Percentiles rank a stretch among this genome's conserved stretches.
phyloP scores from a whole-genome alignment of 805 yeast species.

The Millerago galiae region DNA sequence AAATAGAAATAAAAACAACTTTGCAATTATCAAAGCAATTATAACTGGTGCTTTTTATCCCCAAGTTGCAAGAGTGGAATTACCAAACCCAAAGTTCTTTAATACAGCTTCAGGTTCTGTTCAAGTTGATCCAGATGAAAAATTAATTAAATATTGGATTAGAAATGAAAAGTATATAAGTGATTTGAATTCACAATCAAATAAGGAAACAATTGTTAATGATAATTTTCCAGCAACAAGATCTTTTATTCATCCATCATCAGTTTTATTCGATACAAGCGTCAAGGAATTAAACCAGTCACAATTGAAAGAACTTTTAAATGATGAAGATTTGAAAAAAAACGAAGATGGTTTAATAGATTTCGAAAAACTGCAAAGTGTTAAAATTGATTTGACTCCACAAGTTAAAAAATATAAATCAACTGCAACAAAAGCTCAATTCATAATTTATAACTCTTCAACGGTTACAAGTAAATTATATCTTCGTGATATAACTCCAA shows the following conservation, averaged over 20 bases:
- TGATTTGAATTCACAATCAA: constrained; percentile 6
- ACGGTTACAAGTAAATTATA: constrained; percentile 62
- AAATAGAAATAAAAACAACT: constrained; percentile 47
- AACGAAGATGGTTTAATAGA: constrained; percentile 38
- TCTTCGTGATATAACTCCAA: constrained; percentile 74
- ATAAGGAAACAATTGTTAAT: constrained; percentile 12
- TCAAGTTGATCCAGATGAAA: constrained; percentile 80
- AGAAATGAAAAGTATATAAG: constrained; percentile 48
- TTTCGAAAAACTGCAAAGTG: constrained; percentile 22
- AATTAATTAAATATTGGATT: constrained; percentile 64
- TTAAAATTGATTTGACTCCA: constrained; percentile 36
- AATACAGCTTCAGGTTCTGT: constrained; percentile 73
- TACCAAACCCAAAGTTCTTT: constrained; percentile 73
- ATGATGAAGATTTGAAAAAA: constrained; percentile 15
- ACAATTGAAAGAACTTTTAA: constrained; percentile 20
- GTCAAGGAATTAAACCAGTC: constrained; percentile 23
- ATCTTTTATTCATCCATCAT: constrained; percentile 84
- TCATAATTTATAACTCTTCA: constrained; percentile 56
- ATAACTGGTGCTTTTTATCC: constrained; percentile 82
- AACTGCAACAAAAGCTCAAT: constrained; percentile 42
- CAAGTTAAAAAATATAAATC: constrained; percentile 25
- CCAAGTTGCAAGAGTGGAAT: constrained; percentile 69
- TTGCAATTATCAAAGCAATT: constrained; percentile 53
- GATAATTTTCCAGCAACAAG: constrained; percentile 50
- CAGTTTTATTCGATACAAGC: constrained; percentile 55